phyloP scores from a whole-genome alignment of 805 yeast genomes.

The Metschnikowia noctiluminum region DNA sequence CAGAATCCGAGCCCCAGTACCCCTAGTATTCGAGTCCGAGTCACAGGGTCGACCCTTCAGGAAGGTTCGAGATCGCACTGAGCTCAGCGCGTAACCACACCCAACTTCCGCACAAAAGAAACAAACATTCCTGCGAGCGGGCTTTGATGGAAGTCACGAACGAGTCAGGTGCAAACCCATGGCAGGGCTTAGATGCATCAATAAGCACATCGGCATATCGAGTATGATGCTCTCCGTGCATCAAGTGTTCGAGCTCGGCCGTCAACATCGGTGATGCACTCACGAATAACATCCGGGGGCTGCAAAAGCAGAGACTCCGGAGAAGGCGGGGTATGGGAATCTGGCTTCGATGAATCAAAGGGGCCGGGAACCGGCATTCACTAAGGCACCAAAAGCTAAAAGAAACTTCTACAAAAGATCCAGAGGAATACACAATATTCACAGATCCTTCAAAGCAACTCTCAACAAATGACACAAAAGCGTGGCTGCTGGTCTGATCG shows the following conservation, averaged over 20 bases:
- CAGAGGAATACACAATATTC: background rate
- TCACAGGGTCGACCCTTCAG: background rate
- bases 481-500: constrained; percentile 5
- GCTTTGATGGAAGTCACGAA: no score
- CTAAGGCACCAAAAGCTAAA: background rate
- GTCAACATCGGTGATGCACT: background rate
- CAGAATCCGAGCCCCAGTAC: background rate
- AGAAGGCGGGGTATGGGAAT: no score
- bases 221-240: no score
- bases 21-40: background rate
- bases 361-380: background rate
- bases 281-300: background rate
- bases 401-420: background rate
- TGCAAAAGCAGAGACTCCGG: background rate
- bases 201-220: no score
- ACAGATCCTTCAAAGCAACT: constrained; percentile 5
- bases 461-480: constrained; percentile 17
- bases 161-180: no score
- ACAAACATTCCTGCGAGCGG: no score
- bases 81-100: background rate
- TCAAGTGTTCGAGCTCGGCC: background rate
- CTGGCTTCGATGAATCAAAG: background rate
- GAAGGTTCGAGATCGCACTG: background rate
- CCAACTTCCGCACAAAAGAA: background rate
- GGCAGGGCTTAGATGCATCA: no score